These are phyloP conservation scores for Ascosphaera apis DNA, from an alignment of 2,329 filamentous ascomycete genomes.

Conservation along the genomic window DNA sequence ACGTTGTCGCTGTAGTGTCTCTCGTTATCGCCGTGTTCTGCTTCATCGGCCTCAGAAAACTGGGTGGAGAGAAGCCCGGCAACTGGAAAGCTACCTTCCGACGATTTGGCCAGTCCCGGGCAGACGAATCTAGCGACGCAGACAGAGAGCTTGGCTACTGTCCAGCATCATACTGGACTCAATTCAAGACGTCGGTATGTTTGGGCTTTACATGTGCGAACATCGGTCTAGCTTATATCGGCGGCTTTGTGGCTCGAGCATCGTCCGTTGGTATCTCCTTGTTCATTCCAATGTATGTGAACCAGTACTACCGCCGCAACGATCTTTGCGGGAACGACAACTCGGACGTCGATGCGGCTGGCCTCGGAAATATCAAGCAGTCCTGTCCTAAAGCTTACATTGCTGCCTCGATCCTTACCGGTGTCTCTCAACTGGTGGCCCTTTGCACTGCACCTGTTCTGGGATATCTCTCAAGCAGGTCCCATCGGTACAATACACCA, in stretches of 20 bases:
- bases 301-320: conserved; percentile 64
- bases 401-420: conserved; percentile 65
- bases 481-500: conserved; percentile 45
- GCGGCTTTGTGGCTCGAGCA: conserved; percentile 81
- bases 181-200: conserved; percentile 38
- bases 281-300: conserved; percentile 83
- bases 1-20: conserved; percentile 55
- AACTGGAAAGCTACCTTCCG: conserved; percentile 1
- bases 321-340: conserved; percentile 41
- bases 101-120: not conserved
- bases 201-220: conserved; percentile 53
- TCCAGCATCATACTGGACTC: conserved; percentile 20
- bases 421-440: conserved; percentile 68
- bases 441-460: conserved; percentile 70
- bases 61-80: conserved; percentile 35
- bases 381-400: conserved; percentile 74
- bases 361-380: conserved; percentile 45
- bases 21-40: conserved; percentile 51
- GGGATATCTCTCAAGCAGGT: conserved; percentile 57
- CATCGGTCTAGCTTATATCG: conserved; percentile 72
- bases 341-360: conserved; percentile 9
- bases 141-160: conserved; percentile 1
- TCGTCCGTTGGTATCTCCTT: conserved; percentile 88
- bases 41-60: conserved; percentile 47
- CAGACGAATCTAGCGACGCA: conserved; percentile 1